Base-by-base conservation (phyloP, 441 rosid genomes). In the Gossypium lobatum region DNA sequence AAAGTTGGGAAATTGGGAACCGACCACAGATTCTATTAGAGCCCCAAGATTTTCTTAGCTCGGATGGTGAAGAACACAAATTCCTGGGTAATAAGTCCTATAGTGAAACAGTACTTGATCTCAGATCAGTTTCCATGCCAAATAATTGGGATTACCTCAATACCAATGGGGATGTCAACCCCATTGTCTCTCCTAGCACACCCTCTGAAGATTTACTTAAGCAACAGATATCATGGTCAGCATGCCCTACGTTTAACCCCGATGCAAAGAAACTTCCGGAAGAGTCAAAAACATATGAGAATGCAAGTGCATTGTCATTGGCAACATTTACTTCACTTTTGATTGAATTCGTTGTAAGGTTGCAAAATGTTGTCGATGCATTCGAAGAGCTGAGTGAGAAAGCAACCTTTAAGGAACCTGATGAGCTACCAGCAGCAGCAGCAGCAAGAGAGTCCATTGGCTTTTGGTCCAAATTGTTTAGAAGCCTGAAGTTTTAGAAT, bases 71-170 rank as follows among this genome's bases (percentile, higher is more conserved):
- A 3, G 74, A 83, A 34, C 80, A 74, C 54, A 84, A 70, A 72
- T 81, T 85, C 71, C 80, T 90, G 16, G 86, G 83, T 21, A 64
- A 54, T 82, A 90, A 92, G 81, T 89, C 97, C 55, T 87, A 2
- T 6, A 91, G 97, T 54, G 97, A 95, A 85, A 86, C 97, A 46
- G 85, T 88, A 61, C 87, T 94, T 11, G 87, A 92, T 79, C 81
- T 86, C 69, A 75, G 89, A 73, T 77, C 85, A n/a, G 48, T 81
- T 76, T 70, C 78, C 1, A 37, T 83, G 14, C 82, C 89, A 0
- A 77, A 73, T 53, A 73, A 73, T 79, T 83, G 85, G 93, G 85
- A 83, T 3, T 69, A 63, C 25, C 70, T 71, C 69, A 75, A 37
- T 57, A 73, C 34, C 1, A 45, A 73, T 23, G 73, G 50, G 2